These are phyloP conservation scores for Hansenula sp. DNA, from an alignment of 1,139 yeast genomes.

Conservation along the genomic window DNA sequence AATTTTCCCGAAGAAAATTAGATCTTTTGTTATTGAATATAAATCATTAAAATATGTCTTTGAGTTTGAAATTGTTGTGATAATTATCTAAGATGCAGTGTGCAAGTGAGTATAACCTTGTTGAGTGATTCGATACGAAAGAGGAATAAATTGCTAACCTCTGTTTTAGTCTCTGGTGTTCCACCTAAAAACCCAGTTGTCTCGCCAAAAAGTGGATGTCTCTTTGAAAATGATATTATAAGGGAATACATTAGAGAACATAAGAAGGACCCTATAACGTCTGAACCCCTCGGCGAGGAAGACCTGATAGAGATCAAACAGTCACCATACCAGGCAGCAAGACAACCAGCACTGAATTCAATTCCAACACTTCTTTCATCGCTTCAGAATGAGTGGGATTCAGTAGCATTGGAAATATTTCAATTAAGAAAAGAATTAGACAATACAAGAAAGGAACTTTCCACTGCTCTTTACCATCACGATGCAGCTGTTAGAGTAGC, in stretches of 20 bases:
- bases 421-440: conserved; percentile 69
- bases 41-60: not conserved
- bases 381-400: conserved; percentile 89
- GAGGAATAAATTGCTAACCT: too few relatives aligned
- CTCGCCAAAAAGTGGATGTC: conserved; percentile 66
- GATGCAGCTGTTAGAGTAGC: conserved; percentile 93
- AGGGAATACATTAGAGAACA: conserved; percentile 59
- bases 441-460: conserved; percentile 65
- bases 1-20: too few relatives aligned
- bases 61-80: too few relatives aligned
- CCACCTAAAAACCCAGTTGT: conserved; percentile 67
- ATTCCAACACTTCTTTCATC: conserved; percentile 74
- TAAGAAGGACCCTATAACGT: conserved; percentile 74
- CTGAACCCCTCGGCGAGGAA: conserved; percentile 51
- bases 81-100: conserved; percentile 14
- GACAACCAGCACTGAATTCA: conserved; percentile 53
- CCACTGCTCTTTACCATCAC: conserved; percentile 73
- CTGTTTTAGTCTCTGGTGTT: conserved; percentile 65
- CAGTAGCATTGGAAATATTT: conserved; percentile 78
- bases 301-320: conserved; percentile 54
- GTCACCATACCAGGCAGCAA: conserved; percentile 37
- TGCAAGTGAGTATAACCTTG: conserved; percentile 23
- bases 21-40: too few relatives aligned
- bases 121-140: too few relatives aligned
- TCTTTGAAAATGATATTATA: conserved; percentile 66